Evolutionary conservation across 345 rosid species (phyloP).

Genomic region (Raphanus sativus): DNA sequence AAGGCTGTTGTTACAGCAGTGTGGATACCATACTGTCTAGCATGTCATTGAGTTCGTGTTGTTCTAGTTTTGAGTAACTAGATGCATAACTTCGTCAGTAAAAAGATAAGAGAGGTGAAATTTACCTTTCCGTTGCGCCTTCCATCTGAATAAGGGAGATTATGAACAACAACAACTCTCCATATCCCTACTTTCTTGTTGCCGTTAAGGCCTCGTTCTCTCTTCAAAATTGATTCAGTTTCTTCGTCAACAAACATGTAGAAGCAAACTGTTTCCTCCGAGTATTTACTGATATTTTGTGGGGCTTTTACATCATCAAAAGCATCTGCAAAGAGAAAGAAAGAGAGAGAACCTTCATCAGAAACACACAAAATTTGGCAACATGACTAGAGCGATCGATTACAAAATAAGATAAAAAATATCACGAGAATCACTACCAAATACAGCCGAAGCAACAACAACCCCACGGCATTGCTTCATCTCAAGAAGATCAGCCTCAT

Average conservation of each 20-base stretch:
- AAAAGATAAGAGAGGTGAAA: slow-evolving; percentile 8
- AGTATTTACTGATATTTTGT: slow-evolving; percentile 68
- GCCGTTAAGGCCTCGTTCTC: slow-evolving; percentile 51
- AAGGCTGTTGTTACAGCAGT: slow-evolving; percentile 1
- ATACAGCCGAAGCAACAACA: slow-evolving; percentile 95
- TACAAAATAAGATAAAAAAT: slow-evolving; percentile 3
- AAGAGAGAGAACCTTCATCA: slow-evolving; percentile 19
- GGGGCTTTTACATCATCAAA: slow-evolving; percentile 94
- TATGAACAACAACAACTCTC: slow-evolving; percentile 84
- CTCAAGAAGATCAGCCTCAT: slow-evolving; percentile 72
- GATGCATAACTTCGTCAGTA: not conserved
- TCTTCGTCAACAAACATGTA: slow-evolving; percentile 95
- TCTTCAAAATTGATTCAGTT: slow-evolving; percentile 80
- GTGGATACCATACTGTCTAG: slow-evolving; percentile 6
- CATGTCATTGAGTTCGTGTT: not conserved
- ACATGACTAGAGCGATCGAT: not conserved
- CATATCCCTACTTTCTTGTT: slow-evolving; percentile 75
- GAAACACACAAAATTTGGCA: slow-evolving; percentile 3
- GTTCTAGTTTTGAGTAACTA: too few species aligned
- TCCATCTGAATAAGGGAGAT: slow-evolving; percentile 84
- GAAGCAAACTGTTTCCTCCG: slow-evolving; percentile 83
- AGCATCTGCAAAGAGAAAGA: slow-evolving; percentile 57
- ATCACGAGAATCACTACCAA: slow-evolving; percentile 54
- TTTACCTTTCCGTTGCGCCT: slow-evolving; percentile 97
- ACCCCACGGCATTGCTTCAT: slow-evolving; percentile 90